Conservation (phyloP, 2,329 filamentous ascomycete species). For the Trichoderma sp. region DNA sequence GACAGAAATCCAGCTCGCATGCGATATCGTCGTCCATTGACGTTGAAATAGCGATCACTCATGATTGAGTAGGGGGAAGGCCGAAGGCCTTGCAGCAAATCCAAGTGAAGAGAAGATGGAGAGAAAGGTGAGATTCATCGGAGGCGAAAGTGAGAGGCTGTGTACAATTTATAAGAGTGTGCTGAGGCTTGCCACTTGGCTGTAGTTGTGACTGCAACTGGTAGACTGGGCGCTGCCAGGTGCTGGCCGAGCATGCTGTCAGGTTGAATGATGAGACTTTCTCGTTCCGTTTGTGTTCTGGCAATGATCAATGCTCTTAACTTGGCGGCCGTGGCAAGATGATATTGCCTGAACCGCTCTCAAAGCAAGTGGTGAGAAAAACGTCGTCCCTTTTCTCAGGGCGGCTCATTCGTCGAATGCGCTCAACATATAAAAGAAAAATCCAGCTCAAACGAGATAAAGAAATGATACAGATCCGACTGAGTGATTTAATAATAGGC, state of each 20-base stretch:
- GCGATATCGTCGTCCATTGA: not conserved
- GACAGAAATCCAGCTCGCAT: constrained; percentile 9
- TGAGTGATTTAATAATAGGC: not conserved
- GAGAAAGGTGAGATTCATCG: not conserved
- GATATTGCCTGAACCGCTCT: not conserved
- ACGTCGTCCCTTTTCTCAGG: not conserved
- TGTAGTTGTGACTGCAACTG: not conserved
- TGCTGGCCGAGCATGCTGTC: not conserved
- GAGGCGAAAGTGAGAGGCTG: not conserved
- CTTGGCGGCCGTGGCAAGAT: not conserved
- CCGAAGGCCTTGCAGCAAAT: not conserved
- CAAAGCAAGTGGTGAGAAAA: not conserved
- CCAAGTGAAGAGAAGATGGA: not conserved
- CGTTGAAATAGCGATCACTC: not conserved
- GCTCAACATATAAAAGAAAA: not conserved
- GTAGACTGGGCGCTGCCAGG: not conserved
- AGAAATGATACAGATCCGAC: not conserved
- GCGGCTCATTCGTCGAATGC: not conserved
- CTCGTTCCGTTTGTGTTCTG: too few relatives aligned
- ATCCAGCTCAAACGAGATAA: not conserved
- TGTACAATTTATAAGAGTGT: not conserved
- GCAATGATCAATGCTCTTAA: too few relatives aligned
- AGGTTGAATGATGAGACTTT: too few relatives aligned
- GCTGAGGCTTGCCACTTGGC: constrained; percentile 16
- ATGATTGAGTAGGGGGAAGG: not conserved